Conservation (phyloP, 805 yeast genomes). For the Hanseniaspora jakobsenii region DNA sequence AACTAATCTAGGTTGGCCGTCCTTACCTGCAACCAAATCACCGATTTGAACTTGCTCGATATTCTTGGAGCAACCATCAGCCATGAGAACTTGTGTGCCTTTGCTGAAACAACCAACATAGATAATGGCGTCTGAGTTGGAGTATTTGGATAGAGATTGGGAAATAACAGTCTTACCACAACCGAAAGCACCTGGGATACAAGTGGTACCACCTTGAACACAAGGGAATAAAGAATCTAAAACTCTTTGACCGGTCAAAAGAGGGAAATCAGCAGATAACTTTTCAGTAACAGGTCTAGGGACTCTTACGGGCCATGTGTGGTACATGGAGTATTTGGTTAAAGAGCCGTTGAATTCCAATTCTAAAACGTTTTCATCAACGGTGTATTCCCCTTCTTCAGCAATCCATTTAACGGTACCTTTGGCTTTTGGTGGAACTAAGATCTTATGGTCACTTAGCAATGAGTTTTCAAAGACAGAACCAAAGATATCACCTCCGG, state of each 20-base stretch:
- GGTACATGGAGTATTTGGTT: slow-evolving; percentile 80
- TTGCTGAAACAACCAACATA: slow-evolving; percentile 63
- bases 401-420: slow-evolving; percentile 92
- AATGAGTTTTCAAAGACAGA: slow-evolving; percentile 87
- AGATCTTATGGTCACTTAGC: slow-evolving; percentile 80
- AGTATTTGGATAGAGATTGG: slow-evolving; percentile 90
- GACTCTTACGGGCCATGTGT: slow-evolving; percentile 99
- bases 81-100: slow-evolving; percentile 35
- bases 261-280: slow-evolving; percentile 83
- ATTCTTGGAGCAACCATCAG: slow-evolving; percentile 30
- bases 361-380: slow-evolving; percentile 81
- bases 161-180: slow-evolving; percentile 98
- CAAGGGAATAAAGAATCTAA: slow-evolving; percentile 95
- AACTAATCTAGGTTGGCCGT: slow-evolving; percentile 33
- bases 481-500: slow-evolving; percentile 97
- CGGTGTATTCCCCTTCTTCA: slow-evolving; percentile 77
- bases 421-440: slow-evolving; percentile 95
- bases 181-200: slow-evolving; percentile 99
- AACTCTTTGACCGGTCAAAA: slow-evolving; percentile 97
- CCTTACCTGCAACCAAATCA: slow-evolving; percentile 34
- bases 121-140: slow-evolving; percentile 92
- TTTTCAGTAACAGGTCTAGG: slow-evolving; percentile 98
- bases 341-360: slow-evolving; percentile 88
- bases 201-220: slow-evolving; percentile 99
- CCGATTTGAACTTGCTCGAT: slow-evolving; percentile 31